A percentile compares a stretch with the other conserved stretches of the same genome.
Evolutionary conservation across 192 early-diverging fungal genomes (phyloP).

Genomic region (Coemansia sp.): DNA sequence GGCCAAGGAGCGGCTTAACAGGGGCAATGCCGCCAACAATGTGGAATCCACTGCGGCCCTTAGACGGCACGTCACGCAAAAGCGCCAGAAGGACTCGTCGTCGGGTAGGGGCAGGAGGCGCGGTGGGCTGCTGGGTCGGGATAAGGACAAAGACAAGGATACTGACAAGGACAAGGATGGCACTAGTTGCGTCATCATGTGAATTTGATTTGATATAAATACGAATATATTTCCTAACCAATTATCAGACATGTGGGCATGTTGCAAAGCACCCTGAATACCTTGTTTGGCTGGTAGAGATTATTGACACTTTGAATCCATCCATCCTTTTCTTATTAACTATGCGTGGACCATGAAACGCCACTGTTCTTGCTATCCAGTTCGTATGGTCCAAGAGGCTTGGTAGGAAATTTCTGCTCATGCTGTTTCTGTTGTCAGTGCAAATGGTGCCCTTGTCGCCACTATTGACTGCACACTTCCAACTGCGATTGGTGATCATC

Average conservation of each 20-base stretch:
- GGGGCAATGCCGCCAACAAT: constrained; percentile 23
- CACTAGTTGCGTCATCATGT: constrained; percentile 51
- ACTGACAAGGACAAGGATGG: constrained; percentile 42
- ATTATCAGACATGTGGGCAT: not conserved
- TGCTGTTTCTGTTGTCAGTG: no score
- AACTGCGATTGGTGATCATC: no score
- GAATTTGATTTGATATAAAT: not conserved
- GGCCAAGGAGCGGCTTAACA: constrained; percentile 51
- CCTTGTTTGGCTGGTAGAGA: no score
- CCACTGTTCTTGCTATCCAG: no score
- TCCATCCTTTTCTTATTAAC: no score
- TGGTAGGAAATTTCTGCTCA: no score
- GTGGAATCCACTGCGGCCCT: constrained; percentile 47
- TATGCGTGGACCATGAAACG: no score
- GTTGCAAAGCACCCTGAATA: no score
- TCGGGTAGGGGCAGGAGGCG: constrained; percentile 35
- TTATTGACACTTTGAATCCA: no score
- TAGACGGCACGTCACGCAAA: constrained; percentile 56
- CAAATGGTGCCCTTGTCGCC: no score
- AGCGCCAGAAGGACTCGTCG: constrained; percentile 50
- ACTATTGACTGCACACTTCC: no score
- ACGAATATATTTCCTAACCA: not conserved
- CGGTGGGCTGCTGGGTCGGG: constrained; percentile 30
- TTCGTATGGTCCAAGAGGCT: no score
- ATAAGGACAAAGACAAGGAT: constrained; percentile 24